These are phyloP conservation scores for Ophiobolus disseminans DNA, from an alignment of 2,329 filamentous ascomycete genomes.

Conservation along the genomic window DNA sequence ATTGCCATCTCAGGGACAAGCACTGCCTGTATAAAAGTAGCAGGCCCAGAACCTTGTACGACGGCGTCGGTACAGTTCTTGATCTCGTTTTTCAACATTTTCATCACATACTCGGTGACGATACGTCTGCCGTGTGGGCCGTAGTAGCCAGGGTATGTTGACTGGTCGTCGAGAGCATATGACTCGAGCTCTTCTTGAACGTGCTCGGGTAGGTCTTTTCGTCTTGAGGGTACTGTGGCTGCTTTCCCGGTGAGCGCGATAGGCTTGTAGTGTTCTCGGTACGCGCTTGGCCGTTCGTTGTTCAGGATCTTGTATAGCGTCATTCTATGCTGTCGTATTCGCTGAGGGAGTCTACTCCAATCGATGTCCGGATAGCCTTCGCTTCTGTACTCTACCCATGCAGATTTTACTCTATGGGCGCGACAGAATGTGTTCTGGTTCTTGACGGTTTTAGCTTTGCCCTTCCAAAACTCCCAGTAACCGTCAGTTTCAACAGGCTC, in stretches of 20 bases:
- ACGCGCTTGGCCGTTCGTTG: slow-evolving; percentile 41
- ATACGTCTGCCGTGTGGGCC: slow-evolving; percentile 74
- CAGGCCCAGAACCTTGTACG: slow-evolving; percentile 38
- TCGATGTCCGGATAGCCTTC: slow-evolving; percentile 74
- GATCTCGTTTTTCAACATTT: slow-evolving; percentile 34
- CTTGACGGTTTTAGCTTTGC: slow-evolving; percentile 50
- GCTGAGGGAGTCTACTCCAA: slow-evolving; percentile 67
- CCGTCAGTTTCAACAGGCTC: slow-evolving; percentile 62
- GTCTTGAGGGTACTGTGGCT: slow-evolving; percentile 24
- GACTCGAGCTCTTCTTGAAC: slow-evolving; percentile 41
- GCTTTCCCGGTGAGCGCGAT: slow-evolving; percentile 36
- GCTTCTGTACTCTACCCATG: slow-evolving; percentile 53
- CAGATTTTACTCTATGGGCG: slow-evolving; percentile 41
- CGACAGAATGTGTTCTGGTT: slow-evolving; percentile 58
- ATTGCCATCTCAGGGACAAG: slow-evolving; percentile 74
- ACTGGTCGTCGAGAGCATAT: slow-evolving; percentile 24
- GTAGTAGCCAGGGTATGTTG: slow-evolving; percentile 72
- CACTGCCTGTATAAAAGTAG: slow-evolving; percentile 52
- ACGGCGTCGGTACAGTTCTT: slow-evolving; percentile 36
- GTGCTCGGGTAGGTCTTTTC: slow-evolving; percentile 55
- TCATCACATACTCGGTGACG: slow-evolving; percentile 64
- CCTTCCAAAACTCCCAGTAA: slow-evolving; percentile 55
- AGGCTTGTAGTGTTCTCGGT: slow-evolving; percentile 28
- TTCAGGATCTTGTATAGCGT: slow-evolving; percentile 67
- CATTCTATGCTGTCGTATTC: slow-evolving; percentile 64